phyloP scores from a whole-genome alignment of 1,284 basidiomycete genomes.

The Ganoderma sp. region DNA sequence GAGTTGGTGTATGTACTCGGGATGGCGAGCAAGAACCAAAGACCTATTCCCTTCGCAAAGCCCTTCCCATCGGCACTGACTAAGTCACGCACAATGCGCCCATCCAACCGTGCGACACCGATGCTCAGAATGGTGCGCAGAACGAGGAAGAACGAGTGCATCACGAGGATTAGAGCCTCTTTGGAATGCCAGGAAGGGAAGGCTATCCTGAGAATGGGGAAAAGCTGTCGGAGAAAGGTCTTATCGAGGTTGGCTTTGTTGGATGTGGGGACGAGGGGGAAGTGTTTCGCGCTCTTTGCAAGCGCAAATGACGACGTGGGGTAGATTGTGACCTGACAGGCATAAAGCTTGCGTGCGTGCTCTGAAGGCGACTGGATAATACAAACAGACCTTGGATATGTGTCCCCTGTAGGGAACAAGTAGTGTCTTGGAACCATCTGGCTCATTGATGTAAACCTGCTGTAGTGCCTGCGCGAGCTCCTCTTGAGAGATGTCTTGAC shows the following conservation, averaged over 20 bases:
- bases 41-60: slow-evolving; percentile 81
- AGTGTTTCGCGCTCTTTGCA: slow-evolving; percentile 53
- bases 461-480: slow-evolving; percentile 57
- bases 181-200: slow-evolving; percentile 77
- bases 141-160: slow-evolving; percentile 90
- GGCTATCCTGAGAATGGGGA: slow-evolving; percentile 78
- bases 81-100: slow-evolving; percentile 87
- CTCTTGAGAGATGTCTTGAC: slow-evolving; percentile 44
- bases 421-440: slow-evolving; percentile 65
- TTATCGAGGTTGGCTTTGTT: slow-evolving; percentile 78
- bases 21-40: slow-evolving; percentile 92
- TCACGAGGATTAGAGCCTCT: slow-evolving; percentile 77
- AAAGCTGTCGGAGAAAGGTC: slow-evolving; percentile 81
- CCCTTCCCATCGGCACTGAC: slow-evolving; percentile 88
- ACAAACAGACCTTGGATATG: slow-evolving; percentile 59
- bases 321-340: slow-evolving; percentile 20
- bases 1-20: slow-evolving; percentile 97
- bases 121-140: slow-evolving; percentile 87
- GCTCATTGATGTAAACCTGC: slow-evolving; percentile 59
- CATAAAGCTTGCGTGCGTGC: background rate
- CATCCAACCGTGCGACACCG: slow-evolving; percentile 89
- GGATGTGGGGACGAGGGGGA: slow-evolving; percentile 56
- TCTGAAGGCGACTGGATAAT: background rate
- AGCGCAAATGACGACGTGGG: slow-evolving; percentile 54
- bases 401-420: slow-evolving; percentile 70